These are phyloP conservation scores for Crucihimalaya himalaica DNA, from an alignment of 345 rosid genomes.

Conservation along the genomic window DNA sequence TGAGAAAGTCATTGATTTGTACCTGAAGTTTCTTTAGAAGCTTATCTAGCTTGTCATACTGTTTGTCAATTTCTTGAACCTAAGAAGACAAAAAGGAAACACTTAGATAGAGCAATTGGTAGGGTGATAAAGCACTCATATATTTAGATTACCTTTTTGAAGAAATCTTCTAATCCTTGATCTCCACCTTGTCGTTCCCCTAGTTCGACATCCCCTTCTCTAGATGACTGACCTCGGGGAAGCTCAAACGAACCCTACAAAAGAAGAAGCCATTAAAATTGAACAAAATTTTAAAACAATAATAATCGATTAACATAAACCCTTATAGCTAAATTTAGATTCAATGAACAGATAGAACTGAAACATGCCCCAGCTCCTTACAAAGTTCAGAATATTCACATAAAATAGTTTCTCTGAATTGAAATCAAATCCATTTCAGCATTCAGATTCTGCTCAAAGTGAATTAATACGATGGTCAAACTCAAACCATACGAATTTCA, in stretches of 20 bases:
- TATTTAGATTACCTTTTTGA: conserved; percentile 63
- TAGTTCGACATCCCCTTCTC: conserved; percentile 64
- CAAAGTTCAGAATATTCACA: background rate
- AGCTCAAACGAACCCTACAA: conserved; percentile 83
- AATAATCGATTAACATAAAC: conserved; percentile 5
- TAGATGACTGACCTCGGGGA: conserved; percentile 66
- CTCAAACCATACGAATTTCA: conserved; percentile 10
- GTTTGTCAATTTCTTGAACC: conserved; percentile 94
- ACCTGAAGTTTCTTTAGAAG: conserved; percentile 93
- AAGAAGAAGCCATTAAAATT: background rate
- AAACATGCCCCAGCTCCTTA: background rate
- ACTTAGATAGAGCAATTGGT: background rate
- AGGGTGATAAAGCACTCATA: background rate
- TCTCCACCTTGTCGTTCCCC: conserved; percentile 63
- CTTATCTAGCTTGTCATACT: conserved; percentile 75
- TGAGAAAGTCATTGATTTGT: background rate
- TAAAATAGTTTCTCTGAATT: background rate
- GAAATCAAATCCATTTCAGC: background rate
- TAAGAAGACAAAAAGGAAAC: conserved; percentile 40
- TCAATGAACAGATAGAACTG: background rate
- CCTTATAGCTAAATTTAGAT: background rate
- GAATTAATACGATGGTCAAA: conserved; percentile 16
- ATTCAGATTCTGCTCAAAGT: conserved; percentile 27
- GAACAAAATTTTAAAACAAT: background rate
- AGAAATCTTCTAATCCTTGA: conserved; percentile 79